Evolutionary conservation across 106 monocot species (phyloP), one percentile per base, ranked within the genome.

Genomic region (Platanthera zijinensis): DNA sequence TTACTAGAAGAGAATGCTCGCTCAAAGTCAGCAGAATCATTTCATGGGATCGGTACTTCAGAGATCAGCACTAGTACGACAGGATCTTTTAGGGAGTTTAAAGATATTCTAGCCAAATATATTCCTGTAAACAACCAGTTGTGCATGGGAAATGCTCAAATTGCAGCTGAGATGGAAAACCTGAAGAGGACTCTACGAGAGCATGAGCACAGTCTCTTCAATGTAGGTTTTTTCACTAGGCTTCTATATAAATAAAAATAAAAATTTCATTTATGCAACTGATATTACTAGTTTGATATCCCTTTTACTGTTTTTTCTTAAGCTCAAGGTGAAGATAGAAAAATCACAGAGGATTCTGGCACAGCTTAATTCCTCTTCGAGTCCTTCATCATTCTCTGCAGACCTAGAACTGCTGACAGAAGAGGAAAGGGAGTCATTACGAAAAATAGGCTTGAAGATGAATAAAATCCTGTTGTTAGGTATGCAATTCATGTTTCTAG

Each of bases 321-420:
- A 96, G 95, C 85, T 96, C 47, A 86, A 82, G 15, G 19, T 81
- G 59, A 96, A 90, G 84, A 82, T 92, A 57, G 87, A 87, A 21
- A 90, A 50, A 57, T 92, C 95, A 67, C 84, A 96, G 49, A 75
- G 85, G 50, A 83, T 75, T 77, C 68, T 96, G 78, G 71, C 70
- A 0, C 85, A 90, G 76, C 76, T 96, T 72, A 86, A 79, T 79
- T 76, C 70, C 51, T 79, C 72, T 25, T 89, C 84, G 86, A 85
- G 82, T 71, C 80, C 82, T 68, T 82, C 83, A 76, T 78, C 78
- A 53, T 75, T 79, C 74, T 75, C 74, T 79, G 75, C 77, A 51
- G 95, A 96, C 69, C 82, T 73, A 77, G 95, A 96, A 83, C 77
- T 92, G 25, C 78, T 96, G 51, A 96, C 92, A 22, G 92, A 90